Base-by-base conservation (phyloP, 495 filamentous ascomycete genomes). In the Xylaria flabelliformis region DNA sequence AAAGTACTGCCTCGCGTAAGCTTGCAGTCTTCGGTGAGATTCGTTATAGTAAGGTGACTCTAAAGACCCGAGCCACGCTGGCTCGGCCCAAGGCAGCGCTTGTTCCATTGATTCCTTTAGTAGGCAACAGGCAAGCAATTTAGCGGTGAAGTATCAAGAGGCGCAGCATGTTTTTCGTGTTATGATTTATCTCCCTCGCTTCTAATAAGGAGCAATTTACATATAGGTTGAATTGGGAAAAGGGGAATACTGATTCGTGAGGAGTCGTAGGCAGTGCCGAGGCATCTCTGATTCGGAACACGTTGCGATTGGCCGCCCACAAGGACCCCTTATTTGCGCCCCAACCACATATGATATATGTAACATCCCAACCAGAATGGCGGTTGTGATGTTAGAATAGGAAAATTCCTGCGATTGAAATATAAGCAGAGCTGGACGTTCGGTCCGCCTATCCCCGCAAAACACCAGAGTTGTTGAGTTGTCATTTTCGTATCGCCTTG, bases 41-140 rank as follows among this genome's bases (percentile, higher is more conserved):
- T 90, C 88, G n/a, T 87, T 90, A 79, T 87, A 92, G 73, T 91
- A 92, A 4, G 89, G 89, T 0, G 86, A 81, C 21, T 46, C 51
- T 19, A 67, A 53, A 7, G 70, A 72, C 29, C 70, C 29, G 64
- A 90, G 77, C 90, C 90, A 92, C 24, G 88, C 67, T 0, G 88
- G 88, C 39, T 77, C 75, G n/a, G 63, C 74, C 64, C 72, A 77
- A 2, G 75, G 75, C 21, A 74, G 13, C 15, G 39, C 69, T 36
- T 65, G 61, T n/a, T 56, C 69, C 68, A 70, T 70, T 53, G 46
- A 42, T 53, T 56, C 12, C 50, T 56, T 7, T 29, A 7, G 6
- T 17, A 39, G 26, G 50, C 32, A 51, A 1, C 32, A 19, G 44
- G 1, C 9, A 12, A 41, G n/a, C n/a, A 29, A 29, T 32, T 39